Conservation (phyloP, 2,329 filamentous ascomycete species). For the Sporothrix schenckii region DNA sequence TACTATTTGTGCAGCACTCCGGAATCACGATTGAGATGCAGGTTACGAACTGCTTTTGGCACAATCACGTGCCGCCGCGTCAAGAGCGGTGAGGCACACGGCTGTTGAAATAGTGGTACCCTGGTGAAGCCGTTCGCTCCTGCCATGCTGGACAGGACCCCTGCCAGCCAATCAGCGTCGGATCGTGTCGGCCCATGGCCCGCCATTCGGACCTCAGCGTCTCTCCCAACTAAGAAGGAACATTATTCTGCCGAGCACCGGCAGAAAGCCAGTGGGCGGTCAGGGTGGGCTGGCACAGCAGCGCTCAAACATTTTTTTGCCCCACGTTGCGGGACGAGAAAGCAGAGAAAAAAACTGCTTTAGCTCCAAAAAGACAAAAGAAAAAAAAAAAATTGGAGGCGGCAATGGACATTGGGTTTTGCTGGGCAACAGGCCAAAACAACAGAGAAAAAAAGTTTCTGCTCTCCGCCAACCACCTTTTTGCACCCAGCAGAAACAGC, state of each 20-base stretch:
- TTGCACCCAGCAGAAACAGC: constrained; percentile 24
- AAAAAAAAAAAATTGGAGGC: constrained; percentile 32
- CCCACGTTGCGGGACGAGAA: constrained; percentile 31
- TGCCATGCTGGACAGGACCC: not conserved
- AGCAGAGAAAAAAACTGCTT: constrained; percentile 30
- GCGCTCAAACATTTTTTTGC: constrained; percentile 28
- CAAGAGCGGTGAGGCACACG: constrained; percentile 13
- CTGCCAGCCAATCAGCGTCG: constrained; percentile 8
- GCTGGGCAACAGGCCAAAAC: constrained; percentile 14
- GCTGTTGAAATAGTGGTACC: not conserved
- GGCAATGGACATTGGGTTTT: not conserved
- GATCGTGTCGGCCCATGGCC: not conserved
- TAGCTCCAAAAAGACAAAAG: constrained; percentile 24
- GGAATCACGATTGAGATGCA: too few relatives aligned
- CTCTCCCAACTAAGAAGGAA: constrained; percentile 28
- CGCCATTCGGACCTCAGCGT: too few relatives aligned
- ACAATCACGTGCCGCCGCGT: constrained; percentile 17
- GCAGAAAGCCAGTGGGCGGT: constrained; percentile 15
- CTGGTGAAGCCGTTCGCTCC: not conserved
- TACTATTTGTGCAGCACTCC: too few relatives aligned
- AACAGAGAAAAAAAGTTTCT: constrained; percentile 29
- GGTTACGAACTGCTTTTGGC: too few relatives aligned
- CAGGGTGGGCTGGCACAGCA: constrained; percentile 4
- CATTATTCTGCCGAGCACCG: constrained; percentile 32
- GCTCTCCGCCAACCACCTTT: constrained; percentile 28